Evolutionary conservation across 2,329 filamentous ascomycete genomes (phyloP), one percentile per base, ranked within the genome.

Genomic region (Pseudogymnoascus sp.): DNA sequence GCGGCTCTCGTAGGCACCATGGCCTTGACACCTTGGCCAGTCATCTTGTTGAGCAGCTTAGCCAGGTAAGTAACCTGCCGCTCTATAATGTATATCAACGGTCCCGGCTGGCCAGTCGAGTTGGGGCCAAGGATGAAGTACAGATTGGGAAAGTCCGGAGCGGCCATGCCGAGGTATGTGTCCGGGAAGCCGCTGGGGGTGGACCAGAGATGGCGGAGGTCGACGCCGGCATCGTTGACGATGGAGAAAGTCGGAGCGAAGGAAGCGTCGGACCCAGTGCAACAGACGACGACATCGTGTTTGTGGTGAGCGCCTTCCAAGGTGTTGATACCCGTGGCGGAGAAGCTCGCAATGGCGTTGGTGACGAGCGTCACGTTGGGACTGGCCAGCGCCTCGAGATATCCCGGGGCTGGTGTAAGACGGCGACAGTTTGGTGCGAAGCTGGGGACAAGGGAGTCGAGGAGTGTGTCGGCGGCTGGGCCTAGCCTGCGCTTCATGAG

Each of bases 41-140:
- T 81, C 0, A 83, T 45, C 76, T 74, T 49, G 77, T 77, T 0
- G 78, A 80, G 6, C 80, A 78, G 74, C 68, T 87, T 86, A 19
- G 86, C 84, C 63, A 83, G 81, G 71, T 86, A 87, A 0, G 83
- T 80, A 1, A 87, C 72, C 68, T 90, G 90, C 61, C 87, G 83
- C 0, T 90, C 75, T 2, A 89, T 74, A 67, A 87, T 86, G 21
- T 86, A 84, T 63, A 83, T 81, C 70, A 86, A 87, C 0, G 82
- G 79, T 1, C 80, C 78, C 14, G 43, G 33, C 3, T 35, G 43
- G 11, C 33, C 41, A 10, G 43, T 52, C 8, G 61, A 60, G 21
- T 63, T 63, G 4, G 61, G 61, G 19, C 61, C 61, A 4, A 31
- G 29, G 21, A 63, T 21, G 35, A 63, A 39, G 55, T 61, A 64